Percentiles rank a stretch among this genome's conserved stretches.
phyloP scores from a whole-genome alignment of 768 basidiomycete genomes.

The Austroboletus eburneus region DNA sequence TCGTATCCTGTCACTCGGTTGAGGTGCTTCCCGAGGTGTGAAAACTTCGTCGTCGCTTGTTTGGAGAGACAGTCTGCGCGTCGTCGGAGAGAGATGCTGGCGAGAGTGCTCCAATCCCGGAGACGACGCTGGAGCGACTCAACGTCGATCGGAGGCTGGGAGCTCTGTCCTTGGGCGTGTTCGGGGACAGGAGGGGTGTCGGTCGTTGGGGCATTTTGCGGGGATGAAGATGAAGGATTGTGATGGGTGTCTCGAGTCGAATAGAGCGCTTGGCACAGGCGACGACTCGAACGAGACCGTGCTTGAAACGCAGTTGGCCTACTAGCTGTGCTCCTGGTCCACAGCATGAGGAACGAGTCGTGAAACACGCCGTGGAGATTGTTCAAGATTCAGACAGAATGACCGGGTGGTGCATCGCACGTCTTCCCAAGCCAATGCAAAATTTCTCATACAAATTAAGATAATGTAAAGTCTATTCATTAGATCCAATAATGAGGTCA shows the following conservation, averaged over 20 bases:
- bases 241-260: slow-evolving; percentile 4
- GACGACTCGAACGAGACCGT: slow-evolving; percentile 10
- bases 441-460: background rate
- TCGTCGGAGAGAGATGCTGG: slow-evolving; percentile 37
- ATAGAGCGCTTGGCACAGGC: slow-evolving; percentile 1
- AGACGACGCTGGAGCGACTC: slow-evolving; percentile 35
- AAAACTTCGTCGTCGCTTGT: slow-evolving; percentile 55
- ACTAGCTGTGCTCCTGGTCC: slow-evolving; percentile 2
- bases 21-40: slow-evolving; percentile 70
- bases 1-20: slow-evolving; percentile 92
- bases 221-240: slow-evolving; percentile 2
- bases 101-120: slow-evolving; percentile 44
- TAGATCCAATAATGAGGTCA: slow-evolving; percentile 7
- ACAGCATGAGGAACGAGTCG: slow-evolving; percentile 17
- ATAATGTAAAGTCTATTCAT: slow-evolving; percentile 16
- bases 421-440: background rate
- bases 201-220: slow-evolving; percentile 1
- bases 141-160: slow-evolving; percentile 11
- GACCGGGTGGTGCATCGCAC: too few species aligned
- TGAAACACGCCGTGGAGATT: background rate
- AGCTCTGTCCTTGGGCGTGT: slow-evolving; percentile 1
- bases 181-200: background rate
- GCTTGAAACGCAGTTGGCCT: slow-evolving; percentile 3
- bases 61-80: slow-evolving; percentile 57
- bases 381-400: background rate